Base-by-base conservation (phyloP, 2,329 filamentous ascomycete genomes). In the Phyllosticta citrichinensis region DNA sequence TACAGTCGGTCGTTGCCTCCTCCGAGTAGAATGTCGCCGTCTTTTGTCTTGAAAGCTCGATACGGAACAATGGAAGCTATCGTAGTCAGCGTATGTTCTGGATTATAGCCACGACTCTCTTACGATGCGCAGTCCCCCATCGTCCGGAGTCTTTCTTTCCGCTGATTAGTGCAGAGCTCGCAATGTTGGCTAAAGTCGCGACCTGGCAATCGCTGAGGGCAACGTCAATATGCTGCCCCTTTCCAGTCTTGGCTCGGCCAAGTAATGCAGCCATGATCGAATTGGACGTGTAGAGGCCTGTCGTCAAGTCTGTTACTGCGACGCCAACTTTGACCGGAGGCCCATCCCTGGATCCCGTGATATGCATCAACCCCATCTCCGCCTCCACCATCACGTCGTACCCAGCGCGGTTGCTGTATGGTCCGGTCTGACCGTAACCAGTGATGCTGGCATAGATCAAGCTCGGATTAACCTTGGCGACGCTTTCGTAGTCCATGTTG, bases 331-430 rank as follows among this genome's bases (percentile, higher is more conserved):
- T 99, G 50, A 97, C 94, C 0, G 94, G 94, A 1, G 91, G 88
- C 0, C 93, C 91, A 68, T 96, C 88, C 61, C 92, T 83, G 63
- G 83, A 83, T 33, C 94, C 94, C 0, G 94, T 99, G 68, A 99
- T 97, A 76, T 99, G 94, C 94, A 99, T 99, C 61, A 99, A 77
- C 0, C 94, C 94, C 76, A 99, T 92, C 73, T 97, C 94, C 63
- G 94, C 94, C 78, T 99, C 94, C 11, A 99, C 93, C 93, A 99
- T 99, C 66, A 99, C 94, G 75, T 99, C 94, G 79, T 99, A 99
- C 4, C 94, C 94, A 3, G 94, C 91, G 14, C 94, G 83, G 65
- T 86, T 83, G 5, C 87, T 85, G 74, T 96, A 96, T 0, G 94
- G 94, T 0, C 94, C 94, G 1, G 89, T 96, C 72, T 99, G 94